Conservation (phyloP, 345 rosid genomes). For the Lepidium aucheri region DNA sequence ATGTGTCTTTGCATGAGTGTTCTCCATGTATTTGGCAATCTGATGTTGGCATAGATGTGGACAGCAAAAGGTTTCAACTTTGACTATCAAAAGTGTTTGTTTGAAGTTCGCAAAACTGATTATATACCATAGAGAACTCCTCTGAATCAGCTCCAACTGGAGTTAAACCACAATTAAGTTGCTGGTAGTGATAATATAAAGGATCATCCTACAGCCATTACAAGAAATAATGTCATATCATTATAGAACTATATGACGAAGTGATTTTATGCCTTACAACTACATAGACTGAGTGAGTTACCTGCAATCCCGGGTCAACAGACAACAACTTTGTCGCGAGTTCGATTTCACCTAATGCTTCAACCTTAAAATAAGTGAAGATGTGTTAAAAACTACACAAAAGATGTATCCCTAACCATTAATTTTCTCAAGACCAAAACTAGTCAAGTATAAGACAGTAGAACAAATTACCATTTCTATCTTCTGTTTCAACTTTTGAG, state of each 20-base stretch:
- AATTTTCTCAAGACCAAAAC: neutral
- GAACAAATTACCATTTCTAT: constrained; percentile 63
- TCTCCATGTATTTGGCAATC: constrained; percentile 65
- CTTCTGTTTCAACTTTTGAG: constrained; percentile 72
- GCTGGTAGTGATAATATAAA: constrained; percentile 48
- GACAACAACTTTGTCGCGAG: constrained; percentile 73
- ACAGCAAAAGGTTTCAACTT: neutral
- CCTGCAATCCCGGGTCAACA: constrained; percentile 45
- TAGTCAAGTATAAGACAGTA: constrained; percentile 3
- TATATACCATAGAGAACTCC: constrained; percentile 59
- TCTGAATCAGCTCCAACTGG: constrained; percentile 55
- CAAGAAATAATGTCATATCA: neutral
- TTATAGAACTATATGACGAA: neutral
- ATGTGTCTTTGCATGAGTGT: constrained; percentile 90
- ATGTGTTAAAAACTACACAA: neutral
- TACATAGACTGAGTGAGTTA: constrained; percentile 18
- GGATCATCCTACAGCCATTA: constrained; percentile 63
- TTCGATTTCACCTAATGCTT: constrained; percentile 86
- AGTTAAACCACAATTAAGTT: constrained; percentile 58
- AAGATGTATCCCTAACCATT: neutral
- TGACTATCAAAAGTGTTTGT: neutral
- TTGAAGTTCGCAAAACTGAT: neutral
- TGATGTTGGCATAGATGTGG: constrained; percentile 18
- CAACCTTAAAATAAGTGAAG: constrained; percentile 46
- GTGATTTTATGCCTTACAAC: neutral